These are phyloP conservation scores for Diaporthe sp. DNA, from an alignment of 2,329 filamentous ascomycete genomes.

Conservation along the genomic window DNA sequence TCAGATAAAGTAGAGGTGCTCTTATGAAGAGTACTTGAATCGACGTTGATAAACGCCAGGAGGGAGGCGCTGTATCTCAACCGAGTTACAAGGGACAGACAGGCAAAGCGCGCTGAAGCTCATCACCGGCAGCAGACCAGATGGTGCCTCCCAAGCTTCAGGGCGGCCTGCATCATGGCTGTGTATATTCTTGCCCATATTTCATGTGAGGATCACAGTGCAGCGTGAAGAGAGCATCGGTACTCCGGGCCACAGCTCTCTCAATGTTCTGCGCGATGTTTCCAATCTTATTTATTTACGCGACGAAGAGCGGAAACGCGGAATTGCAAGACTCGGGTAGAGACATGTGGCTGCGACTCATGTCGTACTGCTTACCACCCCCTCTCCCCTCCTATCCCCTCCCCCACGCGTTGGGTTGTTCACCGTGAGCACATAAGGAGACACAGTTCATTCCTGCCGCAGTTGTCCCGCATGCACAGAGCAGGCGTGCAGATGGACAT, in stretches of 20 bases:
- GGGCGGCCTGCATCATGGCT: neutral
- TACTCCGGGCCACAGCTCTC: too few species aligned
- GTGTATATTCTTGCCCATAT: too few species aligned
- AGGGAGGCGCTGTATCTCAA: too few species aligned
- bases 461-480: neutral
- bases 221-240: too few species aligned
- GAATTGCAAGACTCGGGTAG: constrained; percentile 13
- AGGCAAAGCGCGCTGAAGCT: neutral
- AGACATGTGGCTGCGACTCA: constrained; percentile 13
- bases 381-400: neutral
- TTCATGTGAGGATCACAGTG: too few species aligned
- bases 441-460: constrained; percentile 3
- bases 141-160: neutral
- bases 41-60: neutral
- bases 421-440: neutral
- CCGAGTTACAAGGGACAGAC: neutral
- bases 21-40: neutral
- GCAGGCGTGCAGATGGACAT: neutral
- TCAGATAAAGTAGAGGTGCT: neutral
- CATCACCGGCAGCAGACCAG: neutral
- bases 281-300: neutral
- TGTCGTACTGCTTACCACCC: neutral
- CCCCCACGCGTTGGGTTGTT: constrained; percentile 5
- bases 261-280: neutral
- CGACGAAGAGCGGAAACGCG: constrained; percentile 25